Base-by-base conservation (phyloP, 257 asterid species). In the Paulownia fortunei region DNA sequence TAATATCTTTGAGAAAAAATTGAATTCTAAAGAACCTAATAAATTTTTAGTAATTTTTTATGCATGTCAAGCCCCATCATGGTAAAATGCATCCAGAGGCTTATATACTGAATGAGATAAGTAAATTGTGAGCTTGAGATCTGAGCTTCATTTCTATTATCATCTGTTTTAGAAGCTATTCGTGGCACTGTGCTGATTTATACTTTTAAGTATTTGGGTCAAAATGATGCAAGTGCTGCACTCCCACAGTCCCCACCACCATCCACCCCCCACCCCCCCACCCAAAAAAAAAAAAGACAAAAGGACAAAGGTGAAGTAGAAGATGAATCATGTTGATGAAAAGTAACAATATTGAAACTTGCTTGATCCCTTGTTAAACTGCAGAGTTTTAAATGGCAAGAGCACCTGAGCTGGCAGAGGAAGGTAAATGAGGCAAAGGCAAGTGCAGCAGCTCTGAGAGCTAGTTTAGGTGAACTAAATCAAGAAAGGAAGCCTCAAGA, bases 351-450 rank as follows among this genome's bases (percentile, higher is more conserved):
- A 21, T 68, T 70, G 30, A 62, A 52, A 32, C 30, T 51, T 71
- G 52, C 26, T 65, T 19, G 39, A 41, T 36, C 32, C 51, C 34
- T 62, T 67, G 34, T 65, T 74, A 8, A 69, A 49, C 74, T 85
- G 75, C 92, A 96, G 99, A 88, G 92, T 78, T 93, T 93, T 81
- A 96, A 93, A 84, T 96, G 99, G 99, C 86, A 90, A 73, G 98
- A 93, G n/a, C 81, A 92, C 41, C 75, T 93, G 82, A 85, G 88
- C 82, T 93, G 93, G 97, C 96, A 90, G 86, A 85, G 89, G 86
- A 96, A 89, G 85, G 86, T 92, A 54, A 88, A 86, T 0, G 98
- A 88, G 83, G 98, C 98, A 49, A 92, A 90, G 89, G 94, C 88
- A 19, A 93, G 98, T 76, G 96, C 94, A 49, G 94, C 81, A 51